phyloP scores from a whole-genome alignment of 2,329 filamentous ascomycete species.

The Nothomitra cinnamomea region DNA sequence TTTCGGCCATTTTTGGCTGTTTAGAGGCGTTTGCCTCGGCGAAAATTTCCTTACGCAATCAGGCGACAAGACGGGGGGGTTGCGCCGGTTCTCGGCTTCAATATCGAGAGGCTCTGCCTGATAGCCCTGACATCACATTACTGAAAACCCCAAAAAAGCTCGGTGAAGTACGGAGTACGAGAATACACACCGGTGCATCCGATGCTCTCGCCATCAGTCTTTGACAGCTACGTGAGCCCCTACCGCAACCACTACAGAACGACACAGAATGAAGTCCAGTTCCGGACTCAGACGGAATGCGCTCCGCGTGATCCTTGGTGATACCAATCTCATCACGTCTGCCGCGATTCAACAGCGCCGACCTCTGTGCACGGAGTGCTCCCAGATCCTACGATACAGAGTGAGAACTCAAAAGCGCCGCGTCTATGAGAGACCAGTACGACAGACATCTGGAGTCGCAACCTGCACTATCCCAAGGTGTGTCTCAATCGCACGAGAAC shows the following conservation, averaged over 20 bases:
- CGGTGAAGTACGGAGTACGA: too few species aligned
- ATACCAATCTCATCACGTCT: not conserved
- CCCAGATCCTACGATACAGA: not conserved
- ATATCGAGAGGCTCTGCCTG: not conserved
- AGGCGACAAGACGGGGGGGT: not conserved
- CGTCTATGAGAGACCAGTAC: not conserved
- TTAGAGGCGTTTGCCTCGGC: too few species aligned
- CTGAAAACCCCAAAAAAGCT: not conserved
- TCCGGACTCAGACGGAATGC: conserved; percentile 1
- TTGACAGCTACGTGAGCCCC: too few species aligned
- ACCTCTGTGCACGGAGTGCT: not conserved
- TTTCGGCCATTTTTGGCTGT: too few species aligned
- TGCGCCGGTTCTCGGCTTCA: not conserved
- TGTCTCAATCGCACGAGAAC: not conserved
- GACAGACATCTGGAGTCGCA: not conserved
- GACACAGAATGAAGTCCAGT: not conserved
- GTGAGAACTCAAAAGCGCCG: not conserved
- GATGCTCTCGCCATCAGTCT: too few species aligned
- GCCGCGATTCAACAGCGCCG: not conserved
- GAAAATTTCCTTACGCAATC: too few species aligned
- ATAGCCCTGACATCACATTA: not conserved
- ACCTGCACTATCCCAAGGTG: not conserved
- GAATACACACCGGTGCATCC: too few species aligned
- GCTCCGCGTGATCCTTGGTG: not conserved
- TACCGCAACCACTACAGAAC: too few species aligned